phyloP scores from a whole-genome alignment of 2,329 filamentous ascomycete species.

The Hymenoscyphus salicellus region DNA sequence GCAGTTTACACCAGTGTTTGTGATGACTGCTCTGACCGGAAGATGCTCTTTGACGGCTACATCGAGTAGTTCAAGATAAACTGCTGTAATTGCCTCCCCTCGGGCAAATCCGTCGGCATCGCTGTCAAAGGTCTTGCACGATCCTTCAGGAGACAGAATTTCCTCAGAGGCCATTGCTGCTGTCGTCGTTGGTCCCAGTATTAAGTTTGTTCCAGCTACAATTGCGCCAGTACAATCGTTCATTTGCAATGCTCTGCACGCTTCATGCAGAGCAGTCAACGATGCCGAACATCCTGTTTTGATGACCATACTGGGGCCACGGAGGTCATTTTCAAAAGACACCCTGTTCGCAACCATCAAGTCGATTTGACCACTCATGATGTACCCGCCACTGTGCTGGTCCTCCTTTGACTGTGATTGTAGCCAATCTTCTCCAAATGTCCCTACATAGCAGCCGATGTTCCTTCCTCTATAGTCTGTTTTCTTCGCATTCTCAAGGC shows the following conservation, averaged over 20 bases:
- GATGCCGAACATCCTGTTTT: constrained; percentile 54
- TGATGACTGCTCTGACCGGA: constrained; percentile 52
- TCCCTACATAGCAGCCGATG: constrained; percentile 32
- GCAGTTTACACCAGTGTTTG: constrained; percentile 24
- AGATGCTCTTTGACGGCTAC: constrained; percentile 42
- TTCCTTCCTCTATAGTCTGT: constrained; percentile 22
- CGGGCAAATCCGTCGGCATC: constrained; percentile 58
- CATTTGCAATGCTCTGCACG: constrained; percentile 46
- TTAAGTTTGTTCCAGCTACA: constrained; percentile 18
- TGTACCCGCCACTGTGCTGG: constrained; percentile 1
- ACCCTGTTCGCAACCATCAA: constrained; percentile 15
- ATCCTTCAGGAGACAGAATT: constrained; percentile 30
- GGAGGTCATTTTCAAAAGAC: constrained; percentile 16
- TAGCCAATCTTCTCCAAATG: constrained; percentile 22
- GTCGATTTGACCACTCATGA: constrained; percentile 7
- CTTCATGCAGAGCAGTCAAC: constrained; percentile 50
- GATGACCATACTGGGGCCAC: constrained; percentile 25
- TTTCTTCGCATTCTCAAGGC: constrained; percentile 27
- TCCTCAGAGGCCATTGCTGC: constrained; percentile 5
- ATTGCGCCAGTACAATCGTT: constrained; percentile 39
- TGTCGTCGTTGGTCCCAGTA: constrained; percentile 11
- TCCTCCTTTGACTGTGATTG: constrained; percentile 10
- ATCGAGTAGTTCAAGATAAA: constrained; percentile 58
- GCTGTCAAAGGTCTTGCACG: constrained; percentile 49
- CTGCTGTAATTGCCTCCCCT: constrained; percentile 54